phyloP scores from a whole-genome alignment of 2,329 filamentous ascomycete genomes.

The Nemania serpens region DNA sequence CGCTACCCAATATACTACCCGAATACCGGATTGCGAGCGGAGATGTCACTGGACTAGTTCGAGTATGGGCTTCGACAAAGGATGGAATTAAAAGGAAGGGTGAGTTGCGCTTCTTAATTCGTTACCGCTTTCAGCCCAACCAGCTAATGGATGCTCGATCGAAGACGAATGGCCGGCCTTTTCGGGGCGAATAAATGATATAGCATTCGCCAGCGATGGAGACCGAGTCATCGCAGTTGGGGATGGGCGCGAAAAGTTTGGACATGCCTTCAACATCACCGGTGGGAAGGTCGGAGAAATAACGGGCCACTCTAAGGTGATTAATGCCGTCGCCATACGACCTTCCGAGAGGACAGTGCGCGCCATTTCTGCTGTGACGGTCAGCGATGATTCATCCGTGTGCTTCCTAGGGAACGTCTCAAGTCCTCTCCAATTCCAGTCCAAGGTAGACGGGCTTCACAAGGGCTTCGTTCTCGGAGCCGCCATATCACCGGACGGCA shows the following conservation, averaged over 20 bases:
- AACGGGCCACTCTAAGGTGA: conserved; percentile 83
- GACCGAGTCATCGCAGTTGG: conserved; percentile 96
- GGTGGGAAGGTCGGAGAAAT: conserved; percentile 97
- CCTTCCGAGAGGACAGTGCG: conserved; percentile 64
- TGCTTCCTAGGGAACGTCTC: conserved; percentile 81
- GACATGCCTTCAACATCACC: conserved; percentile 92
- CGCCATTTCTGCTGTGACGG: conserved; percentile 89
- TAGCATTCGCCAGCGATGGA: conserved; percentile 97
- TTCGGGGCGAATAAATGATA: conserved; percentile 90
- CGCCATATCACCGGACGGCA: conserved; percentile 88
- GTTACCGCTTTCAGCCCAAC: neutral
- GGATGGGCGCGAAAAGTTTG: conserved; percentile 90
- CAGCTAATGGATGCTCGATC: conserved; percentile 18
- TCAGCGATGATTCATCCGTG: conserved; percentile 84
- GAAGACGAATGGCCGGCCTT: conserved; percentile 89
- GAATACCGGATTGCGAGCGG: conserved; percentile 89
- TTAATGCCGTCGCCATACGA: conserved; percentile 90
- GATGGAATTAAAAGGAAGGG: conserved; percentile 77
- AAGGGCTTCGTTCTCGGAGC: conserved; percentile 87
- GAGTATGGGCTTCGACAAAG: conserved; percentile 91
- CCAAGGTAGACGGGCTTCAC: conserved; percentile 77
- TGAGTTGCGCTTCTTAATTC: conserved; percentile 26
- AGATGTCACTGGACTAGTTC: conserved; percentile 81
- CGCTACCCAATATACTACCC: conserved; percentile 62
- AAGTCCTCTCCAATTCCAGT: conserved; percentile 93